A percentile compares a stretch with the other conserved stretches of the same genome.
Conservation (phyloP, 331 rosid species). For the Malus hybrid region DNA sequence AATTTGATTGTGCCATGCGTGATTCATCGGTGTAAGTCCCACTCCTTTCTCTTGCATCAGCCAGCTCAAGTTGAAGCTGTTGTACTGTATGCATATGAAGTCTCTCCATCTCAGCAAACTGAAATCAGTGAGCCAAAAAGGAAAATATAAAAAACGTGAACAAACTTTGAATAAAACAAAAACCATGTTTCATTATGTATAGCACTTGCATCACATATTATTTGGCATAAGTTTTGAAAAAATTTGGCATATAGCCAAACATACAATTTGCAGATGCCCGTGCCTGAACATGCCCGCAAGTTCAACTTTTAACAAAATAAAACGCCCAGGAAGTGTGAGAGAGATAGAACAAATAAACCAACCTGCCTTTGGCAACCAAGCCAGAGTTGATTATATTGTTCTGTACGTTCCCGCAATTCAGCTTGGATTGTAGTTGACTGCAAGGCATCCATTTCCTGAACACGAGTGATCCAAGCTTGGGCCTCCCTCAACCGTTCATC, state of each 20-base stretch:
- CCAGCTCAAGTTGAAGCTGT: conserved; percentile 83
- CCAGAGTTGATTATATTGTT: conserved; percentile 96
- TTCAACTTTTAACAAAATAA: background rate
- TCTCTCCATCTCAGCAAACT: conserved; percentile 96
- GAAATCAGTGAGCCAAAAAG: conserved; percentile 25
- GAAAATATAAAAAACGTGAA: background rate
- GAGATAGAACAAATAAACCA: conserved; percentile 12
- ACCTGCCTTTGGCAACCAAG: conserved; percentile 96
- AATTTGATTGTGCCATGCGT: conserved; percentile 42
- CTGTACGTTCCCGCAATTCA: conserved; percentile 84
- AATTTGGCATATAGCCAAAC: background rate
- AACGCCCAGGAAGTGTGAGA: background rate
- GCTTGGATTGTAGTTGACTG: conserved; percentile 88
- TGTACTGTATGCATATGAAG: conserved; percentile 74
- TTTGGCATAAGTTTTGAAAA: background rate
- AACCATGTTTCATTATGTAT: background rate
- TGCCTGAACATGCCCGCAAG: background rate
- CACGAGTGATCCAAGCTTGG: conserved; percentile 89
- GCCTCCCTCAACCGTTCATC: conserved; percentile 94
- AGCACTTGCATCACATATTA: background rate
- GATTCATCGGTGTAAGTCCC: conserved; percentile 68
- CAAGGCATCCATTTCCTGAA: conserved; percentile 88
- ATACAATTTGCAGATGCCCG: background rate
- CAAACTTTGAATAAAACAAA: conserved; percentile 2
- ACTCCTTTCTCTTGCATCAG: conserved; percentile 80